Evolutionary conservation across 768 basidiomycete species (phyloP).

Genomic region (Mycena albidolilacea): DNA sequence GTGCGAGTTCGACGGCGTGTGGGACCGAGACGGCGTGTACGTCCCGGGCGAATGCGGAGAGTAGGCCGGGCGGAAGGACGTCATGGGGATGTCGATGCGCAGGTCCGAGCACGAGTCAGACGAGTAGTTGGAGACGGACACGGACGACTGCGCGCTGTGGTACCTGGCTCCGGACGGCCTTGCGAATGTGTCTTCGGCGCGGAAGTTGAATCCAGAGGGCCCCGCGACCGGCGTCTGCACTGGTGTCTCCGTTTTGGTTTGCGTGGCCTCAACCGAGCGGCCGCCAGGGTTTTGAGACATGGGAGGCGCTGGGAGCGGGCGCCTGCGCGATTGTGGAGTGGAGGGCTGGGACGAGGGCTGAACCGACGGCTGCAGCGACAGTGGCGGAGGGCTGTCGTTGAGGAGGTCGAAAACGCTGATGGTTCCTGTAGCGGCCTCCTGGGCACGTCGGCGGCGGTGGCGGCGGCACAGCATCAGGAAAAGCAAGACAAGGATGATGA

Average conservation of each 20-base stretch:
- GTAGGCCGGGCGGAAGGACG: background rate
- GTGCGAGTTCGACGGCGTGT: background rate
- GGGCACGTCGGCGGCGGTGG: constrained; percentile 11
- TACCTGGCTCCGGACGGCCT: background rate
- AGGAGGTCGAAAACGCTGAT: constrained; percentile 37
- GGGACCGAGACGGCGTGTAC: background rate
- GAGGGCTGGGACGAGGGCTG: background rate
- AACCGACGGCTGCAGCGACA: background rate
- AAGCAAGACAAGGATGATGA: constrained; percentile 21
- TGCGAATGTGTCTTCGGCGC: background rate
- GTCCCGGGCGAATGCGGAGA: background rate
- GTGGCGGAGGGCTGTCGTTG: constrained; percentile 9
- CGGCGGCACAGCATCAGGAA: constrained; percentile 17
- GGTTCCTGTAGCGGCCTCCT: constrained; percentile 6
- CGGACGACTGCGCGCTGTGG: constrained; percentile 33
- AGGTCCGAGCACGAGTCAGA: constrained; percentile 29
- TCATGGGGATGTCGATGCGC: constrained; percentile 36
- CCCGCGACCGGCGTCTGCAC: background rate
- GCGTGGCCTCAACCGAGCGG: constrained; percentile 36
- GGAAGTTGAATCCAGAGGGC: background rate
- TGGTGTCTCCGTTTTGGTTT: constrained; percentile 8
- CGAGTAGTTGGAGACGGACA: constrained; percentile 23
- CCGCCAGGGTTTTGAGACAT: constrained; percentile 21
- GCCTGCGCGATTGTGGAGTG: background rate
- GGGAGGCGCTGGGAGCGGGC: constrained; percentile 16